Conservation (phyloP, 352 stramenopile genomes). For the Phytophthora megakarya region DNA sequence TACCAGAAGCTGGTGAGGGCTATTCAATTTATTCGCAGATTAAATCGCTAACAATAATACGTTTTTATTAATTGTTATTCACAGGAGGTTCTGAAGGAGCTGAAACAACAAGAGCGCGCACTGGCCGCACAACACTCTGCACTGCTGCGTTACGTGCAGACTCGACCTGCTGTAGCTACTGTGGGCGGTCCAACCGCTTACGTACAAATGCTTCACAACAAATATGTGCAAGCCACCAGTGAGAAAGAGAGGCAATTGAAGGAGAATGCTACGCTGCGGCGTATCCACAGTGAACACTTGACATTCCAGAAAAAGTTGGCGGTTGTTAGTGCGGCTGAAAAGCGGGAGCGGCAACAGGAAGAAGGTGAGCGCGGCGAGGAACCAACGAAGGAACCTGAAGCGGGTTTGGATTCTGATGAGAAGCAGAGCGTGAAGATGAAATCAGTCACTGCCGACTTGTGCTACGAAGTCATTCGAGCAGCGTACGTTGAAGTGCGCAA, state of each 20-base stretch:
- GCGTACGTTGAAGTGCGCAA: conserved; percentile 33
- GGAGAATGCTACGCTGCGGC: conserved; percentile 36
- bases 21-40: not conserved
- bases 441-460: conserved; percentile 31
- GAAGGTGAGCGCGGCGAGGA: not conserved
- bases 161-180: conserved; percentile 10
- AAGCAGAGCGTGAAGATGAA: conserved; percentile 24
- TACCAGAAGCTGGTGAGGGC: conserved; percentile 38
- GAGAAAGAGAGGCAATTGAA: conserved; percentile 37
- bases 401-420: conserved; percentile 2
- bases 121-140: conserved; percentile 40
- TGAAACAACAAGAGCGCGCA: conserved; percentile 35
- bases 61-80: too few relatives aligned
- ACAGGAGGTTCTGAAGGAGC: conserved; percentile 42
- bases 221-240: conserved; percentile 33
- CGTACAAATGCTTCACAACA: conserved; percentile 15
- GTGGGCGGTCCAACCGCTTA: conserved; percentile 9
- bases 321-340: conserved; percentile 9
- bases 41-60: not conserved
- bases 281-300: conserved; percentile 31
- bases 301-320: conserved; percentile 36
- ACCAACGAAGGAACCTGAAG: conserved; percentile 7
- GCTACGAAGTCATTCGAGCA: conserved; percentile 44
- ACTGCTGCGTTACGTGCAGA: conserved; percentile 20
- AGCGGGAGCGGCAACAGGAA: conserved; percentile 7